These are phyloP conservation scores for Cryptococcus sp. DNA, from an alignment of 1,284 basidiomycete species.

Conservation along the genomic window DNA sequence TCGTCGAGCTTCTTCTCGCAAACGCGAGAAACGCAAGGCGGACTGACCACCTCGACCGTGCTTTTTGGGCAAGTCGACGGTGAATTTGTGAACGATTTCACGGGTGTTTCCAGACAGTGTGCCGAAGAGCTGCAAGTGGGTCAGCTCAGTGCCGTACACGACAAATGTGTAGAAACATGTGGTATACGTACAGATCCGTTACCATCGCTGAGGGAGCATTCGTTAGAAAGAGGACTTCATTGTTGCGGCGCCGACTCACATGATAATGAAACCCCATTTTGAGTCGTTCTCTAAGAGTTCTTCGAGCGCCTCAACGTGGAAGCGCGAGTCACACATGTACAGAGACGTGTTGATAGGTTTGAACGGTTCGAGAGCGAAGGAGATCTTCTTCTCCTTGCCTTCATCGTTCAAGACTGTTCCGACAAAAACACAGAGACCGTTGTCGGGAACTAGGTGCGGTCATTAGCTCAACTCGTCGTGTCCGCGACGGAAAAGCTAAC, in stretches of 20 bases:
- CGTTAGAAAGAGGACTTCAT: neutral
- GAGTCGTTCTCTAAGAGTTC: slow-evolving; percentile 97
- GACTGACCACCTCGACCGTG: slow-evolving; percentile 99
- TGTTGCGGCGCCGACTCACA: slow-evolving; percentile 66
- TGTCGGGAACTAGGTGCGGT: slow-evolving; percentile 71
- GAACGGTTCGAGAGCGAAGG: slow-evolving; percentile 95
- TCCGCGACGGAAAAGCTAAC: slow-evolving; percentile 6
- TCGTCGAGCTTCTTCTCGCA: slow-evolving; percentile 98
- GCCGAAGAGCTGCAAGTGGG: slow-evolving; percentile 69
- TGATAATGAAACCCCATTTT: slow-evolving; percentile 98
- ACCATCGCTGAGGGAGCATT: slow-evolving; percentile 36
- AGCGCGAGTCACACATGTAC: slow-evolving; percentile 99
- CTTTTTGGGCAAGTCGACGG: slow-evolving; percentile 98
- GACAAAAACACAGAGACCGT: slow-evolving; percentile 95
- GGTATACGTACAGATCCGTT: slow-evolving; percentile 40
- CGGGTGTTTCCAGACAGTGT: slow-evolving; percentile 96
- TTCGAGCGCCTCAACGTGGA: slow-evolving; percentile 96
- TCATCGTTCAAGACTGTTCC: slow-evolving; percentile 98
- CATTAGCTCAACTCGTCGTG: too few relatives aligned
- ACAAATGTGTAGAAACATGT: neutral
- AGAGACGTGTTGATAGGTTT: slow-evolving; percentile 99
- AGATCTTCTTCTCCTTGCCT: slow-evolving; percentile 98
- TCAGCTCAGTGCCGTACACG: neutral
- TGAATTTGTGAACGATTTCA: slow-evolving; percentile 97
- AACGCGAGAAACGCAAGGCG: slow-evolving; percentile 98